Conservation (phyloP, 495 filamentous ascomycete genomes). For the Trypethelium eluteriae region DNA sequence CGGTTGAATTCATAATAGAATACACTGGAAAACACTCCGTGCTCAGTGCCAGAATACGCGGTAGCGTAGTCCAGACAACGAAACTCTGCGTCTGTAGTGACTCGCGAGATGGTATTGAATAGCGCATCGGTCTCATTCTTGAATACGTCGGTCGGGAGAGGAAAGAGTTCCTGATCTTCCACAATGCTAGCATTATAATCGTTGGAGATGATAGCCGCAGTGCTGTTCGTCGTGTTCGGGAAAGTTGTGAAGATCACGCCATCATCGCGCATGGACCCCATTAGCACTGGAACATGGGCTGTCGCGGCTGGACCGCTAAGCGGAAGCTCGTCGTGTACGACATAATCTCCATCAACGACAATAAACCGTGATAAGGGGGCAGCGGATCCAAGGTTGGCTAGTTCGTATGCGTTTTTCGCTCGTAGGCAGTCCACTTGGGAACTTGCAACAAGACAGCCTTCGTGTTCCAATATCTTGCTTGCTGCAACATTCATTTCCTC, state of each 20-base stretch:
- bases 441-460: constrained; percentile 38
- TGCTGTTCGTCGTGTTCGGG: constrained; percentile 37
- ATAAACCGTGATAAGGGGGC: constrained; percentile 33
- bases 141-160: background rate
- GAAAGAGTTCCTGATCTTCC: constrained; percentile 2
- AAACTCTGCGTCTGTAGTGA: constrained; percentile 45
- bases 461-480: constrained; percentile 36
- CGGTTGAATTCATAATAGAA: constrained; percentile 48
- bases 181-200: constrained; percentile 7
- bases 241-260: constrained; percentile 43
- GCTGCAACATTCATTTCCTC: constrained; percentile 36
- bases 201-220: background rate
- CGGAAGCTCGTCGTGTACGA: constrained; percentile 28
- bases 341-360: constrained; percentile 44
- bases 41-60: constrained; percentile 33
- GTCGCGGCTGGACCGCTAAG: constrained; percentile 29
- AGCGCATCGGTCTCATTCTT: constrained; percentile 20
- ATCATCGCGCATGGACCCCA: constrained; percentile 46
- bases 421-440: constrained; percentile 43
- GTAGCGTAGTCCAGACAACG: constrained; percentile 46
- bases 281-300: constrained; percentile 36
- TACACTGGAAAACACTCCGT: constrained; percentile 28
- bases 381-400: constrained; percentile 23
- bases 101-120: constrained; percentile 39
- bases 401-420: constrained; percentile 31